These are phyloP conservation scores for Karstenula rhodostoma DNA, from an alignment of 2,329 filamentous ascomycete species.

Conservation along the genomic window DNA sequence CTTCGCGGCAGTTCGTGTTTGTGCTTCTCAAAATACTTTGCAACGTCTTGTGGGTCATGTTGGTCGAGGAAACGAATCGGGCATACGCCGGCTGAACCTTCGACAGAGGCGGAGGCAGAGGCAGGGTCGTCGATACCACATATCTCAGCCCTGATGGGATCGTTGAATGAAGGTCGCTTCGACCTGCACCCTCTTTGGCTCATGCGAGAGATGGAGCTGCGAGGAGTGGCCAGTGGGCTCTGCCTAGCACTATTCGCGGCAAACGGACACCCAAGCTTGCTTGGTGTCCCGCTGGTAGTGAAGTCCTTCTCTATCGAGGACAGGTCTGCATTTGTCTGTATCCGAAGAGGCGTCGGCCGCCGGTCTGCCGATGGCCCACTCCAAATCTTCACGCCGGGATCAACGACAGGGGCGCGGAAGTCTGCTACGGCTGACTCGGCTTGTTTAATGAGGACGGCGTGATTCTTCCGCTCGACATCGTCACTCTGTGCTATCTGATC, in stretches of 20 bases:
- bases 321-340: conserved; percentile 47
- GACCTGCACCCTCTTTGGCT: conserved; percentile 48
- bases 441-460: conserved; percentile 44
- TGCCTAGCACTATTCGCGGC: conserved; percentile 59
- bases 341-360: conserved; percentile 30
- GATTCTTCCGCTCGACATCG: conserved; percentile 43
- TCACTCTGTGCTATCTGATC: conserved; percentile 46
- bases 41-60: conserved; percentile 91
- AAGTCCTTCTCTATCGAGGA: conserved; percentile 82
- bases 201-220: conserved; percentile 50
- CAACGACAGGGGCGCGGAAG: conserved; percentile 32
- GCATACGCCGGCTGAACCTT: conserved; percentile 69
- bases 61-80: conserved; percentile 93
- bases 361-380: conserved; percentile 48
- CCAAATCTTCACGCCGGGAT: conserved; percentile 52
- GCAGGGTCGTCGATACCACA: conserved; percentile 55
- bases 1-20: conserved; percentile 94
- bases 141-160: conserved; percentile 53
- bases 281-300: conserved; percentile 82
- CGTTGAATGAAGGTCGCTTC: conserved; percentile 52
- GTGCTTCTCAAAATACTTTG: conserved; percentile 91
- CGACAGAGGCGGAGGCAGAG: conserved; percentile 53
- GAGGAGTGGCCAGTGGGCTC: conserved; percentile 53
- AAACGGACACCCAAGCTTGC: conserved; percentile 83
- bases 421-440: conserved; percentile 43